A percentile compares a stretch with the other conserved stretches of the same genome.
Evolutionary conservation across 1,139 yeast genomes (phyloP).

Genomic region (Pichia sp.): DNA sequence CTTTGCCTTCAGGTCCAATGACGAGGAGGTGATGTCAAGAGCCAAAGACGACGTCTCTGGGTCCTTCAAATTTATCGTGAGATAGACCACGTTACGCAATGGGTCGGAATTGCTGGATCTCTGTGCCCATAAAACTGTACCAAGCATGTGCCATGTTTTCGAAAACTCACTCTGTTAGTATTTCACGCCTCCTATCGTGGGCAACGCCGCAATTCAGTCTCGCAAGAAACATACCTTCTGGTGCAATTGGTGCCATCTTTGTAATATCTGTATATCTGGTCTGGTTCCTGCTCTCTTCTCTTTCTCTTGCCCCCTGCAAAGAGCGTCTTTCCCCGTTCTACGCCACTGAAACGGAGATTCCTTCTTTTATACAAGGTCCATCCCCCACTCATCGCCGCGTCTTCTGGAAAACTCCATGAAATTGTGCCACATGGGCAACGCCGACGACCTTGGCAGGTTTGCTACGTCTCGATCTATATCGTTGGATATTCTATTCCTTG

Average conservation of each 20-base stretch:
- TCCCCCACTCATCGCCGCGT: background rate
- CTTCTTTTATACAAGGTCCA: background rate
- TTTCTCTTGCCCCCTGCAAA: too few relatives aligned
- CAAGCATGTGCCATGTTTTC: background rate
- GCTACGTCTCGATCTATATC: too few relatives aligned
- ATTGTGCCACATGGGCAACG: background rate
- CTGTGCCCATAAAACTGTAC: conserved; percentile 86
- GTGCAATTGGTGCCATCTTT: conserved; percentile 27
- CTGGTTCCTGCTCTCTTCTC: background rate
- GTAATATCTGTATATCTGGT: background rate
- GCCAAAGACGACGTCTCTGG: conserved; percentile 39
- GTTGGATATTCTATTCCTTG: too few relatives aligned
- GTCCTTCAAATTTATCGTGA: conserved; percentile 74
- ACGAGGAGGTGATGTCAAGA: conserved; percentile 56
- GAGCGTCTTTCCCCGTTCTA: background rate
- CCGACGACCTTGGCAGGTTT: too few relatives aligned
- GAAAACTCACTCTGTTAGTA: background rate
- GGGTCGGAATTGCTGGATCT: conserved; percentile 73
- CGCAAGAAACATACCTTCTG: conserved; percentile 35
- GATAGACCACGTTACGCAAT: conserved; percentile 66
- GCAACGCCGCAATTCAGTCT: background rate
- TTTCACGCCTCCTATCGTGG: background rate
- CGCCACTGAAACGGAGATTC: background rate
- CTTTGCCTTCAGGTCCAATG: conserved; percentile 44
- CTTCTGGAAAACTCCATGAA: background rate